Conservation (phyloP, 208 protist species). For the Novymonas esmeraldas region DNA sequence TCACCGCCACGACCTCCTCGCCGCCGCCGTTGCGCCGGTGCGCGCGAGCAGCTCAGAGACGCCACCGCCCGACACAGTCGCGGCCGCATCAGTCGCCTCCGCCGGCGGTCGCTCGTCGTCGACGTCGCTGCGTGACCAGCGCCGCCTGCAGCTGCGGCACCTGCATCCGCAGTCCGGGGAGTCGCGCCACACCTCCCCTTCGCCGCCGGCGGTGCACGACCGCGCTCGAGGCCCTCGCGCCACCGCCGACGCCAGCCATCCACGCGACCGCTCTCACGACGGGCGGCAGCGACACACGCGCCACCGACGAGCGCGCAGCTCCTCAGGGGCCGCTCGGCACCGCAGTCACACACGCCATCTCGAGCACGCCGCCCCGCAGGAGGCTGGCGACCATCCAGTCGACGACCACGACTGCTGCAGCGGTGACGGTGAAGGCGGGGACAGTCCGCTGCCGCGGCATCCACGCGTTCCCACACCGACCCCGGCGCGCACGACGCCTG, state of each 20-base stretch:
- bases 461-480: background rate
- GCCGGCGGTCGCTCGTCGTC: background rate
- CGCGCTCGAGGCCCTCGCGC: no score
- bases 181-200: background rate
- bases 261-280: no score
- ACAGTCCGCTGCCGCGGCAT: slow-evolving; percentile 3
- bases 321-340: background rate
- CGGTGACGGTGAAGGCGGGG: background rate
- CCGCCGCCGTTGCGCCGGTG: background rate
- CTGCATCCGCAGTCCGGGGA: background rate
- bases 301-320: background rate
- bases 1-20: background rate
- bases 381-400: background rate
- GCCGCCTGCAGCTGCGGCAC: slow-evolving; percentile 4
- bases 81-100: background rate
- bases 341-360: background rate
- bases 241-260: no score
- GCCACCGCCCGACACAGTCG: no score
- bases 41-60: no score
- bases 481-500: background rate
- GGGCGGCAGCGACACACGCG: no score
- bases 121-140: slow-evolving; percentile 7
- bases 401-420: background rate
- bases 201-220: background rate
- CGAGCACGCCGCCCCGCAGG: background rate